A percentile compares a stretch with the other conserved stretches of the same genome.
Conservation (phyloP, 2,329 filamentous ascomycete species). For the Mycocentrospora acerina region DNA sequence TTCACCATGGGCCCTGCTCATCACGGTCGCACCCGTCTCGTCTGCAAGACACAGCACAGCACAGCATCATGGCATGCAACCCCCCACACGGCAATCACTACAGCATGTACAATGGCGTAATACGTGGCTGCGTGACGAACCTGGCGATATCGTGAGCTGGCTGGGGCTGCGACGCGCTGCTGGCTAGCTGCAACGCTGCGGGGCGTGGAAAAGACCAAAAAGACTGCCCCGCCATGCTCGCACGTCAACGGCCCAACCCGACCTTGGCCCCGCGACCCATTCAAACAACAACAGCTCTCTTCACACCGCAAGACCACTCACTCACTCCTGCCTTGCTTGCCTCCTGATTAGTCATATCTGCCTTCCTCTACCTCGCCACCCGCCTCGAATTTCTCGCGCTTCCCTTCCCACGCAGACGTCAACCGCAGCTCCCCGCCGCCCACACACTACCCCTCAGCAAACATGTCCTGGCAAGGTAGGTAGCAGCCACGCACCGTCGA, state of each 20-base stretch:
- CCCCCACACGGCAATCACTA: too few species aligned
- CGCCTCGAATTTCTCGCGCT: conserved; percentile 11
- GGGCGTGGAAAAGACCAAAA: conserved; percentile 12
- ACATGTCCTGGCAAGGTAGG: conserved; percentile 49
- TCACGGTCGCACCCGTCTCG: too few species aligned
- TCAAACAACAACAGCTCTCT: conserved; percentile 17
- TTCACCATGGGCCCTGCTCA: too few species aligned
- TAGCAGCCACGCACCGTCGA: conserved; percentile 13
- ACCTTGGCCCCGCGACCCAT: conserved; percentile 11
- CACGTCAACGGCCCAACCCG: conserved; percentile 19
- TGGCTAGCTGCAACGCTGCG: conserved; percentile 4
- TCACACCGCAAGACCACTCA: conserved; percentile 25
- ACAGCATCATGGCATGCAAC: too few species aligned
- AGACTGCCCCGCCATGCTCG: conserved; percentile 15
- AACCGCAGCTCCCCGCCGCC: conserved; percentile 21
- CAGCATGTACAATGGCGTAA: too few species aligned
- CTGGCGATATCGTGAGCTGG: too few species aligned
- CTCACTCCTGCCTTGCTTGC: too few species aligned
- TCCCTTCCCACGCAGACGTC: conserved; percentile 11
- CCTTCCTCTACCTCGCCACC: conserved; percentile 16
- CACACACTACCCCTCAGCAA: conserved; percentile 31
- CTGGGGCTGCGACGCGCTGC: too few species aligned
- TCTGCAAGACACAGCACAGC: too few species aligned
- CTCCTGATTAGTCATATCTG: conserved; percentile 26
- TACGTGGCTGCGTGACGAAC: too few species aligned